phyloP scores from a whole-genome alignment of 352 stramenopile species.

The Peronospora farinosa region DNA sequence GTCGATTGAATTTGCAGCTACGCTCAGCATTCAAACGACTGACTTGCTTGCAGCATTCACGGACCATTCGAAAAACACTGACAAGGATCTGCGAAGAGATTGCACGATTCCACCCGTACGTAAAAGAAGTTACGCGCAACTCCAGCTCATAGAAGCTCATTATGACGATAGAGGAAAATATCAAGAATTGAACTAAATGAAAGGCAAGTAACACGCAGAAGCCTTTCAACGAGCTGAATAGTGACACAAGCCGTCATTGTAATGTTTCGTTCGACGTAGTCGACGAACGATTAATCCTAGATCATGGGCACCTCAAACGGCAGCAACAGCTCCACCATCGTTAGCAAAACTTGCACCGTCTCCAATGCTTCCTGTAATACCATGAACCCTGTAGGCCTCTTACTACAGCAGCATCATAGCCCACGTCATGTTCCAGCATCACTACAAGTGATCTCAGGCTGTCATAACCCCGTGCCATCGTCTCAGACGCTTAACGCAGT shows the following conservation, averaged over 20 bases:
- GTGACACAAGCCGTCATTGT: not conserved
- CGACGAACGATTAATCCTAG: slow-evolving; percentile 13
- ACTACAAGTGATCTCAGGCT: slow-evolving; percentile 27
- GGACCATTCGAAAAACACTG: slow-evolving; percentile 41
- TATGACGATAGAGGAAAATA: slow-evolving; percentile 22
- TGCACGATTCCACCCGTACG: slow-evolving; percentile 12
- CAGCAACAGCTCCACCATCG: slow-evolving; percentile 58
- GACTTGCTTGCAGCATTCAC: not conserved
- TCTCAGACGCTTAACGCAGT: not conserved
- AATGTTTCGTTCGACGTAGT: not conserved
- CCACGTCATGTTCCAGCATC: slow-evolving; percentile 35
- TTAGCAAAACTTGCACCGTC: slow-evolving; percentile 50
- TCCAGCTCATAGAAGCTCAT: slow-evolving; percentile 23
- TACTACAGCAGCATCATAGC: slow-evolving; percentile 47
- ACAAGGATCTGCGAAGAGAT: slow-evolving; percentile 42
- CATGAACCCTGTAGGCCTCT: slow-evolving; percentile 38
- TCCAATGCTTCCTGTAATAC: slow-evolving; percentile 2
- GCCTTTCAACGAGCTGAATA: slow-evolving; percentile 22
- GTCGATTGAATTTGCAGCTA: slow-evolving; percentile 9
- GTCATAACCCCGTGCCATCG: slow-evolving; percentile 22
- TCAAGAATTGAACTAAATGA: slow-evolving; percentile 15
- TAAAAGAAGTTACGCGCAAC: slow-evolving; percentile 9
- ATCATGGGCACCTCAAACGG: slow-evolving; percentile 34
- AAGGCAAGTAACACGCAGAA: slow-evolving; percentile 9
- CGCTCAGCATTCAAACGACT: slow-evolving; percentile 7